Evolutionary conservation across 768 basidiomycete species (phyloP).

Genomic region (Psilocybe cubensis): DNA sequence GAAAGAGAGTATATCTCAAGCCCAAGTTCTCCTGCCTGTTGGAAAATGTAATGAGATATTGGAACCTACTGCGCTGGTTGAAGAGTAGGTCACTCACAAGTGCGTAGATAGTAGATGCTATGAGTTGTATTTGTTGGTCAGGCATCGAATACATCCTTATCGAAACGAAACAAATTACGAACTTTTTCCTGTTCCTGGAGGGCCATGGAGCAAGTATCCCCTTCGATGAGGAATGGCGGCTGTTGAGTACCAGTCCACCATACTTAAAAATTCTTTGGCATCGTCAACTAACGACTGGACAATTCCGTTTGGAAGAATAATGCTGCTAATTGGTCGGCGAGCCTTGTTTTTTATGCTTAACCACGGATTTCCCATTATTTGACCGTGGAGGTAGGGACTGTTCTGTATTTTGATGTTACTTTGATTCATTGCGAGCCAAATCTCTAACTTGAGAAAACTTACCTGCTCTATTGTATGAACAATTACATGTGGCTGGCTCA

Average conservation of each 20-base stretch:
- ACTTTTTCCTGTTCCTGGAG: conserved; percentile 66
- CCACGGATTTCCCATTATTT: conserved; percentile 37
- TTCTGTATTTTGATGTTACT: conserved; percentile 38
- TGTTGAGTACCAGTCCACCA: conserved; percentile 58
- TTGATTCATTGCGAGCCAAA: not conserved
- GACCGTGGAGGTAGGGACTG: conserved; percentile 26
- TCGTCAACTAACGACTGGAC: conserved; percentile 50
- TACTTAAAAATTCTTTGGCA: conserved; percentile 52
- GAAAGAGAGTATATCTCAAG: conserved; percentile 81
- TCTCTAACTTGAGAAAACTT: conserved; percentile 7
- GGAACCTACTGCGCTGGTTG: too few species aligned
- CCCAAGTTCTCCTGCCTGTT: conserved; percentile 63
- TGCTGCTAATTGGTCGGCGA: conserved; percentile 52
- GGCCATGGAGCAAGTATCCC: conserved; percentile 60
- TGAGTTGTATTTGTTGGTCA: not conserved
- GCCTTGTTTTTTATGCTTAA: conserved; percentile 48
- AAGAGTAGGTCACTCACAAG: conserved; percentile 31
- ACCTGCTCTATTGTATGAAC: conserved; percentile 39
- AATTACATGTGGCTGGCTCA: conserved; percentile 42
- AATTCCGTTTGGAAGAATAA: conserved; percentile 50
- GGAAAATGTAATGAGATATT: conserved; percentile 1
- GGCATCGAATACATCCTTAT: too few species aligned
- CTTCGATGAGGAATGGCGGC: conserved; percentile 61
- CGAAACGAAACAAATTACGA: conserved; percentile 17
- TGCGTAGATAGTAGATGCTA: conserved; percentile 57